Percentiles rank a stretch among this genome's conserved stretches.
phyloP scores from a whole-genome alignment of 345 rosid species.

The Isatis tinctoria region DNA sequence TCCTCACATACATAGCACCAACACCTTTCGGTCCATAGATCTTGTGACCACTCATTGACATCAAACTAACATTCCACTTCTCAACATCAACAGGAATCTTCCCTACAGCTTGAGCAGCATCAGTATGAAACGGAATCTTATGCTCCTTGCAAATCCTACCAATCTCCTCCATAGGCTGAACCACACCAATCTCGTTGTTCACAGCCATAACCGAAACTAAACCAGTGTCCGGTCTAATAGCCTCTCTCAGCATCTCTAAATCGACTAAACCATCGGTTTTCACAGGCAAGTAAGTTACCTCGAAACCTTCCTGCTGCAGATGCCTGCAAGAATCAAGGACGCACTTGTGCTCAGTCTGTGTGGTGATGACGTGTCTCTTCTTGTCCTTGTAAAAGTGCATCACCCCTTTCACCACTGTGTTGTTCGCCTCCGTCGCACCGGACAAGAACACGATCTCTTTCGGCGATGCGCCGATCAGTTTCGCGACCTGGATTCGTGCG shows the following conservation, averaged over 20 bases:
- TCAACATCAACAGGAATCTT: conserved; percentile 89
- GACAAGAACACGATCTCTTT: conserved; percentile 89
- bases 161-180: conserved; percentile 91
- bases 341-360: conserved; percentile 97
- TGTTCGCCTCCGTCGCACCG: conserved; percentile 95
- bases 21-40: conserved; percentile 91
- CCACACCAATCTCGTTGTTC: conserved; percentile 93
- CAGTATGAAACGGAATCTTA: conserved; percentile 81
- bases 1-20: conserved; percentile 84
- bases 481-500: conserved; percentile 71
- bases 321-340: conserved; percentile 94
- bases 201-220: conserved; percentile 91
- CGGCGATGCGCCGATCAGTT: conserved; percentile 75
- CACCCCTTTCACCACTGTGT: conserved; percentile 81
- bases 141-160: conserved; percentile 78
- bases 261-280: conserved; percentile 68
- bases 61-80: conserved; percentile 85
- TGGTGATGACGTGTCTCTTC: conserved; percentile 85
- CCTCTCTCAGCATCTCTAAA: conserved; percentile 51
- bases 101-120: conserved; percentile 93
- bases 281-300: conserved; percentile 87
- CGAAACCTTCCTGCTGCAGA: conserved; percentile 91
- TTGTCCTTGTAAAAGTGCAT: conserved; percentile 90
- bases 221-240: conserved; percentile 81
- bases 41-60: conserved; percentile 95